Evolutionary conservation across 2,329 filamentous ascomycete species (phyloP), one percentile per base, ranked within the genome.

Genomic region (Fusarium sp.): DNA sequence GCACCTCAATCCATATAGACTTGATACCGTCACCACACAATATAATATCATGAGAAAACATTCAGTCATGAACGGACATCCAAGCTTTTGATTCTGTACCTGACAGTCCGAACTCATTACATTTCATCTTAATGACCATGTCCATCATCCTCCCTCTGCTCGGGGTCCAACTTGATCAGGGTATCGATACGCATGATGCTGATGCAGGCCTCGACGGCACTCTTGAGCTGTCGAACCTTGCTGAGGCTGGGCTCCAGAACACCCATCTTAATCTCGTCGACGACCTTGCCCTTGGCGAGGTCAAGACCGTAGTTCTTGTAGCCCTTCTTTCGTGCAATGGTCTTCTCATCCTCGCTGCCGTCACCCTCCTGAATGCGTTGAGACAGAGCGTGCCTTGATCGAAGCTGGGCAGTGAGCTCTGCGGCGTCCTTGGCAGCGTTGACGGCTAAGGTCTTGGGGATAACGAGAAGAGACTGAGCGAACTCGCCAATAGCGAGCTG

Each of bases 111-210:
- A 59, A 59, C 63, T 74, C 70, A 72, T 76, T 75, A 73, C 50
- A 68, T 54, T 67, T 69, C 53, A 55, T 66, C 69, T 66, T 71
- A 96, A 84, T 97, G 93, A 56, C 91, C 93, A 82, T 97, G 93
- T 59, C 93, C 94, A 82, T 97, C 92, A 72, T 89, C 89, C 77
- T 90, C 86, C 84, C 91, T 88, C 85, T 70, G 68, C 70, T 98
- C 94, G 20, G 94, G 94, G 85, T 99, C 96, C 81, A 99, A 84
- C 86, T 97, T 97, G 84, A 99, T 98, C 82, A 99, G 86, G 71
- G 96, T 98, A 84, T 99, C 96, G 79, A 99, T 99, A 77, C 96
- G 89, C 96, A 99, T 98, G 80, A 99, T 98, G 78, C 94, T 93
- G 81, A 99, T 97, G 82, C 96, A 98, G 57, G 96, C 96, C 84